Evolutionary conservation across 345 rosid species (phyloP), one percentile per base, ranked within the genome.

Genomic region (Rhodamnia argentea): DNA sequence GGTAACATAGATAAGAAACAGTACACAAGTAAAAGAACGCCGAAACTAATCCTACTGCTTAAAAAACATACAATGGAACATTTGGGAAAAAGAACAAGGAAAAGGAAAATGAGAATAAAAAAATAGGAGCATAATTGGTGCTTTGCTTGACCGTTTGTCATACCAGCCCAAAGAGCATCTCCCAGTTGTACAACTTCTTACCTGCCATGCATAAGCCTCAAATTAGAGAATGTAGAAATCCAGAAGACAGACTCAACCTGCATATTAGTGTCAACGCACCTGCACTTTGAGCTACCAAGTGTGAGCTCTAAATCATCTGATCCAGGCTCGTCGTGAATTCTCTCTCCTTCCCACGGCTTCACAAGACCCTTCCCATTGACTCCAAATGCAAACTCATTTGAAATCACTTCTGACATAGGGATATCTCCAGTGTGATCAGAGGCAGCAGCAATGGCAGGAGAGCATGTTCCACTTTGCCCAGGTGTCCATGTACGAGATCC

Each of bases 281-380:
- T 82, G 53, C 84, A 15, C 54, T 82, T 82, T 82, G 84, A 53
- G 91, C 91, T 93, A 85, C 99, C 99, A 85, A 98, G 99, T 56
- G 99, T 98, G 84, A 98, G 99, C 88, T 95, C 99, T 10, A 98
- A 93, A 92, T 98, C 99, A 92, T 98, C 99, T 7, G 98, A 93
- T 85, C 95, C 94, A 89, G 95, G 92, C 89, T 93, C 99, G 75
- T 97, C 99, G 6, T 96, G 99, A 82, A 97, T 95, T 87, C 96
- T 93, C 92, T 98, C 99, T 81, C 99, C 99, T 94, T 96, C 98
- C 99, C 99, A 98, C 18, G 99, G 95, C 89, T 98, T 98, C 85
- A 98, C 98, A 75, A 95, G 86, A 42, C 98, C 99, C 5, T 89
- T 88, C 84, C 90, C 84, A 84, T 91, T 90, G 88, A 93, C 92